These are phyloP conservation scores for Aspergillus aculeatinus DNA, from an alignment of 2,329 filamentous ascomycete genomes.

Conservation along the genomic window DNA sequence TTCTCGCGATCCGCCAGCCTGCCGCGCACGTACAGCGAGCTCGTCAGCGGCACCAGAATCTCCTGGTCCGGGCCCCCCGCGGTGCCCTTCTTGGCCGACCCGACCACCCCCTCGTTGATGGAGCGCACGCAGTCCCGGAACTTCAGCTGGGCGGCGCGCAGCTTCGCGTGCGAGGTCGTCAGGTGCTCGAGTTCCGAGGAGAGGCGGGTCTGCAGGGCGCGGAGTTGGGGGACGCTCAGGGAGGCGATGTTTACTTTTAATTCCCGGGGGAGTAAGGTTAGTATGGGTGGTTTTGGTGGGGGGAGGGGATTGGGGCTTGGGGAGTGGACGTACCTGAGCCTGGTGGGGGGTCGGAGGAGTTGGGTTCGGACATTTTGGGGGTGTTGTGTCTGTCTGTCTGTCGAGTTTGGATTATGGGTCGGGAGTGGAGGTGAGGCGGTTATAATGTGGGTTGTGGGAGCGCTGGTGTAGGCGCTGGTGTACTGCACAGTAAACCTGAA, in stretches of 20 bases:
- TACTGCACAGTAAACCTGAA: too few species aligned
- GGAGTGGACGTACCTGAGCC: constrained; percentile 17
- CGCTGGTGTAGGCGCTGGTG: too few species aligned
- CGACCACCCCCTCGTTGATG: constrained; percentile 60
- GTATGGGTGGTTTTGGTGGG: neutral
- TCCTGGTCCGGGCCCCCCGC: constrained; percentile 31
- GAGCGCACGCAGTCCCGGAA: constrained; percentile 87
- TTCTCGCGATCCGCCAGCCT: constrained; percentile 70
- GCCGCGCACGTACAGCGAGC: constrained; percentile 89
- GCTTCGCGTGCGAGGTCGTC: constrained; percentile 82
- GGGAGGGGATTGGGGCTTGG: neutral
- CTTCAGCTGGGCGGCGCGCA: constrained; percentile 84
- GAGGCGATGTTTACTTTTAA: constrained; percentile 64
- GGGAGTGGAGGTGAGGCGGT: too few species aligned
- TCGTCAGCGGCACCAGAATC: constrained; percentile 91
- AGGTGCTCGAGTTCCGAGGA: constrained; percentile 96
- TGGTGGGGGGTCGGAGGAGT: constrained; percentile 20
- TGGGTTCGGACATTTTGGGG: too few species aligned
- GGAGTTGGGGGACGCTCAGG: constrained; percentile 81
- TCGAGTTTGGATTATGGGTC: too few species aligned
- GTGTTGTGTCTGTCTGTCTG: too few species aligned
- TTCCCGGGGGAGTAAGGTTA: neutral
- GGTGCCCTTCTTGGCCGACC: constrained; percentile 35
- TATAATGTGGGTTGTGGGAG: too few species aligned
- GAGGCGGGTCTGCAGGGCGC: constrained; percentile 90